phyloP scores from a whole-genome alignment of 2,329 filamentous ascomycete genomes.

The Colletotrichum lentis region DNA sequence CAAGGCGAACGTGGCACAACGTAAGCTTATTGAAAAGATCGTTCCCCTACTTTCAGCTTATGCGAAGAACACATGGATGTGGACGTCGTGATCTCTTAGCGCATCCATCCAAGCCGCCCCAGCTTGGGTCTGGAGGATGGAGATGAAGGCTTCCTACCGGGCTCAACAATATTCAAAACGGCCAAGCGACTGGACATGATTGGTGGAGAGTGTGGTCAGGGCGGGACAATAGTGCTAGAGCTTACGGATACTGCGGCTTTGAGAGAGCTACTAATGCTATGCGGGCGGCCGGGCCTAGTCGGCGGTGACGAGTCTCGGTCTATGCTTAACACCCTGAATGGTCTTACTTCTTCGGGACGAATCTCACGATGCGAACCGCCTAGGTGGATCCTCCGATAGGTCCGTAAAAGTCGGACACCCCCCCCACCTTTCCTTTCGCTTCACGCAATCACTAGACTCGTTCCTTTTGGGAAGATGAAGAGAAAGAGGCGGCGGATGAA shows the following conservation, averaged over 20 bases:
- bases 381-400: neutral
- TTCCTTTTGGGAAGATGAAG: no score
- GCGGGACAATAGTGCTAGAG: neutral
- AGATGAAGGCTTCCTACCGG: no score
- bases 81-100: no score
- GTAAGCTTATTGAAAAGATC: neutral
- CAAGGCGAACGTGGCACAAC: neutral
- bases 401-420: neutral
- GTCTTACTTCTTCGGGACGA: slow-evolving; percentile 5
- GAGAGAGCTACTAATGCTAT: neutral
- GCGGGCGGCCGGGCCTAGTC: no score
- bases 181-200: no score
- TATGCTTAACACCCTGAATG: neutral
- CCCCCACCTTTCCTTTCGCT: neutral
- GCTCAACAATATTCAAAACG: no score
- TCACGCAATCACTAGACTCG: no score
- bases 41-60: neutral
- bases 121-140: neutral
- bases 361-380: slow-evolving; percentile 12
- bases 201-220: no score
- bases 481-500: no score
- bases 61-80: no score
- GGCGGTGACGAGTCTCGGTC: neutral
- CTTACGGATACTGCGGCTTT: neutral
- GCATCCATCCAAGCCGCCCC: neutral